phyloP scores from a whole-genome alignment of 306 rosid species.

The Lithocarpus polystachyus region DNA sequence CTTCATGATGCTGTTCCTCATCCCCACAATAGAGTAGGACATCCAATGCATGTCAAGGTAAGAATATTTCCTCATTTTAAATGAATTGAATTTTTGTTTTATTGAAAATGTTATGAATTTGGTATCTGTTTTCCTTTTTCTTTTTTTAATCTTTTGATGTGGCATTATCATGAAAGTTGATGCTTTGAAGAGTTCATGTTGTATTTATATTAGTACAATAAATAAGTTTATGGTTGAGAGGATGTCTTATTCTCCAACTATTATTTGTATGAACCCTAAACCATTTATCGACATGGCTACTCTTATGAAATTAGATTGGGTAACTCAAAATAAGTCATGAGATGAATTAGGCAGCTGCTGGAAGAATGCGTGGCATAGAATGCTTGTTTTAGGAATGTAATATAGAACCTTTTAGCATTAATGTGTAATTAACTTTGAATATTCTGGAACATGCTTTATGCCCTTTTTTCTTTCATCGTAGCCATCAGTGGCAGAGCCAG shows the following conservation, averaged over 20 bases:
- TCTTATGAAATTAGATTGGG: neutral
- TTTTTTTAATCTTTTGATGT: neutral
- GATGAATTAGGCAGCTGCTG: neutral
- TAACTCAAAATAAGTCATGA: neutral
- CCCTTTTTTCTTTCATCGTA: neutral
- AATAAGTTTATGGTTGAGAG: no score
- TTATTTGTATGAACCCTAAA: no score
- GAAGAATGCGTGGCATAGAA: no score
- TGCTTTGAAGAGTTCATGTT: neutral
- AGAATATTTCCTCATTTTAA: neutral
- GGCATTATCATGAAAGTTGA: neutral
- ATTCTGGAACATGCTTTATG: neutral
- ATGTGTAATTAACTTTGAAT: neutral
- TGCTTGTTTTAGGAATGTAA: neutral
- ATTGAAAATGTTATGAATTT: neutral
- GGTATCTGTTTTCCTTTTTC: neutral
- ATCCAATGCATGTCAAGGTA: conserved; percentile 85
- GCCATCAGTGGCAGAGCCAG: no score
- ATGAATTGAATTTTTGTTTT: neutral
- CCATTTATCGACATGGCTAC: neutral
- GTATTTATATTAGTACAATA: no score
- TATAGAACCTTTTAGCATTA: neutral
- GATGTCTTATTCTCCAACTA: neutral
- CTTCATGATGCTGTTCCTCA: conserved; percentile 73
- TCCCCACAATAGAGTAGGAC: conserved; percentile 61